Evolutionary conservation across 805 yeast genomes (phyloP).

Genomic region (Pichia cephalocereana): DNA sequence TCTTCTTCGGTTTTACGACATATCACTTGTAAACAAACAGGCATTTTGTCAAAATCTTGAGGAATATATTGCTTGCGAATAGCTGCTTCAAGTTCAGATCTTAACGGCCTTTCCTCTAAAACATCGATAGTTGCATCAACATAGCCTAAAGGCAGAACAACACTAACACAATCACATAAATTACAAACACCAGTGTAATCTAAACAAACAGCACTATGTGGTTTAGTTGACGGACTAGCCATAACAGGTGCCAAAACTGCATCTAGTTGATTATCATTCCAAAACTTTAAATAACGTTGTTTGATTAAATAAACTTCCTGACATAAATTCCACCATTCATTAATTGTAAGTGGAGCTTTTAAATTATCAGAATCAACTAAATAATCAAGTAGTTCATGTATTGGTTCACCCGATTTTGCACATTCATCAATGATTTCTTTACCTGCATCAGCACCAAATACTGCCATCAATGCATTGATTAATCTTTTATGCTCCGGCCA

Average conservation of each 20-base stretch:
- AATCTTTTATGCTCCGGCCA: slow-evolving; percentile 30
- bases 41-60: slow-evolving; percentile 45
- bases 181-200: slow-evolving; percentile 47
- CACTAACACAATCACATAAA: slow-evolving; percentile 39
- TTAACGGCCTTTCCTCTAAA: slow-evolving; percentile 20
- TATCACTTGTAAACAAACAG: slow-evolving; percentile 57
- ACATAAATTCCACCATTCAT: slow-evolving; percentile 34
- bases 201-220: slow-evolving; percentile 15
- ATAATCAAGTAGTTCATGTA: slow-evolving; percentile 11
- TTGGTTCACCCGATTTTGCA: slow-evolving; percentile 19
- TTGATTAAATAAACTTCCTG: slow-evolving; percentile 25
- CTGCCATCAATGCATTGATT: slow-evolving; percentile 16
- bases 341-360: slow-evolving; percentile 7
- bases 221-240: slow-evolving; percentile 27
- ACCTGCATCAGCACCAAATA: slow-evolving; percentile 39
- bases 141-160: slow-evolving; percentile 48
- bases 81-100: slow-evolving; percentile 35
- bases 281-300: slow-evolving; percentile 27
- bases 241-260: slow-evolving; percentile 36
- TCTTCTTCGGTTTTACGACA: slow-evolving; percentile 57
- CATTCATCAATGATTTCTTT: slow-evolving; percentile 14
- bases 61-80: slow-evolving; percentile 37
- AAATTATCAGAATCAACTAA: slow-evolving; percentile 6
- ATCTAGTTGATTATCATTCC: slow-evolving; percentile 29
- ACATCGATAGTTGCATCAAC: slow-evolving; percentile 37